These are phyloP conservation scores for Stachybotrys chartarum DNA, from an alignment of 2,329 filamentous ascomycete species.

Conservation along the genomic window DNA sequence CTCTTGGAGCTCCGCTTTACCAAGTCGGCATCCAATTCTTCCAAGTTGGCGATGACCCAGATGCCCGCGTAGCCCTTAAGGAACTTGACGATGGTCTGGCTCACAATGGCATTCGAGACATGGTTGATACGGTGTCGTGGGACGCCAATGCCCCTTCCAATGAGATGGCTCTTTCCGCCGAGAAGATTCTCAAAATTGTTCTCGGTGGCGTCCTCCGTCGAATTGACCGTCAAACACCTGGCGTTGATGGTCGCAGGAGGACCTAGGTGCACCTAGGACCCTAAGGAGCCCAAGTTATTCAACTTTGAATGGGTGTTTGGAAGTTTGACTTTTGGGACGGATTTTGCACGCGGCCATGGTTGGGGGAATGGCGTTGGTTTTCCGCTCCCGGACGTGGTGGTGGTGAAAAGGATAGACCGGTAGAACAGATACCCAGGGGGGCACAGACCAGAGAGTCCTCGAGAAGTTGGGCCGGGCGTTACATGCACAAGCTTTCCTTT, in stretches of 20 bases:
- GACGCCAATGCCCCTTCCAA: slow-evolving; percentile 36
- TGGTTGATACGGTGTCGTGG: slow-evolving; percentile 86
- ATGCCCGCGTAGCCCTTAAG: slow-evolving; percentile 57
- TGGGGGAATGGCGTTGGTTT: too few species aligned
- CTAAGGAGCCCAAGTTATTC: too few species aligned
- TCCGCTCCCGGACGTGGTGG: too few species aligned
- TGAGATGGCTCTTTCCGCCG: slow-evolving; percentile 47
- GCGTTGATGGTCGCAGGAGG: slow-evolving; percentile 6
- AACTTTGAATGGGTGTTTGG: too few species aligned
- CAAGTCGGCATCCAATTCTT: slow-evolving; percentile 95
- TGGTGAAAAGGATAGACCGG: not conserved
- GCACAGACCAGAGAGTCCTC: not conserved
- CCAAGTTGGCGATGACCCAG: slow-evolving; percentile 72
- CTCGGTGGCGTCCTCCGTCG: slow-evolving; percentile 63
- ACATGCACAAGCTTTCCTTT: too few species aligned
- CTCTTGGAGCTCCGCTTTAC: slow-evolving; percentile 61
- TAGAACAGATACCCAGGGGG: not conserved
- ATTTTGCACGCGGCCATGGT: too few species aligned
- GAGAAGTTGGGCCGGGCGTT: too few species aligned
- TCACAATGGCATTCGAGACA: slow-evolving; percentile 62
- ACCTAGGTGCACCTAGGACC: not conserved
- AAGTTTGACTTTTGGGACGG: not conserved
- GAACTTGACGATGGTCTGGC: slow-evolving; percentile 67
- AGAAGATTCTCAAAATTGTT: slow-evolving; percentile 74
- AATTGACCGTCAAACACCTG: slow-evolving; percentile 22